A percentile compares a stretch with the other conserved stretches of the same genome.
Evolutionary conservation across 495 filamentous ascomycete species (phyloP).

Genomic region (Talaromyces trachyspermus): DNA sequence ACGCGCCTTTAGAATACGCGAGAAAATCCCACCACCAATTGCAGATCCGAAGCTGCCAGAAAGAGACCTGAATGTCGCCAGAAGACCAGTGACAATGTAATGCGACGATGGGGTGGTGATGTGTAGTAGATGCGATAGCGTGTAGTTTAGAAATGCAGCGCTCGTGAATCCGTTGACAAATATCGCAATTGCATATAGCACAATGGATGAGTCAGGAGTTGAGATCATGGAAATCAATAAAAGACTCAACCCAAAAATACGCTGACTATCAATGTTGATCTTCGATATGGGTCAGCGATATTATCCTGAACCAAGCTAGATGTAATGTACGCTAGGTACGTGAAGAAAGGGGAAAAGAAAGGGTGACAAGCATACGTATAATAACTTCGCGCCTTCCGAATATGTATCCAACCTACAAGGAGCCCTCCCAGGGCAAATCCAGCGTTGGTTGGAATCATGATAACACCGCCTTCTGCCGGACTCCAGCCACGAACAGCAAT

Average conservation of each 20-base stretch:
- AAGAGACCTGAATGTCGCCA: conserved; percentile 68
- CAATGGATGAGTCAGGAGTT: conserved; percentile 34
- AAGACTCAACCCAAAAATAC: conserved; percentile 45
- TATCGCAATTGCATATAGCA: conserved; percentile 44
- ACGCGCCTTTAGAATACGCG: conserved; percentile 46
- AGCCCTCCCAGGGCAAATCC: conserved; percentile 68
- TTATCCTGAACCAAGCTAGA: too few species aligned
- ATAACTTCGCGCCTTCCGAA: conserved; percentile 58
- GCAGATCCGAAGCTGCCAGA: conserved; percentile 70
- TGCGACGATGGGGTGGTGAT: conserved; percentile 53
- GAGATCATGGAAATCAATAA: conserved; percentile 42
- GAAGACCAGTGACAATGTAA: conserved; percentile 61
- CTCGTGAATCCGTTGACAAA: conserved; percentile 64
- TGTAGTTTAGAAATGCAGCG: conserved; percentile 68
- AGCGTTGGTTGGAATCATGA: conserved; percentile 67
- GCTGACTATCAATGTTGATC: conserved; percentile 47
- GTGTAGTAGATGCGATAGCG: conserved; percentile 66
- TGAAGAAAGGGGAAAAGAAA: background rate
- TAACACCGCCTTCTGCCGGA: conserved; percentile 58
- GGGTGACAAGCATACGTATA: conserved; percentile 34
- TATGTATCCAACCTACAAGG: conserved; percentile 61
- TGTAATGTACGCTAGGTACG: too few species aligned
- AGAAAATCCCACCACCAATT: conserved; percentile 69
- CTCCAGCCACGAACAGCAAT: conserved; percentile 60
- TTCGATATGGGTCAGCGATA: too few species aligned